Conservation (phyloP, 2,329 filamentous ascomycete species). For the Penicillium paneum region DNA sequence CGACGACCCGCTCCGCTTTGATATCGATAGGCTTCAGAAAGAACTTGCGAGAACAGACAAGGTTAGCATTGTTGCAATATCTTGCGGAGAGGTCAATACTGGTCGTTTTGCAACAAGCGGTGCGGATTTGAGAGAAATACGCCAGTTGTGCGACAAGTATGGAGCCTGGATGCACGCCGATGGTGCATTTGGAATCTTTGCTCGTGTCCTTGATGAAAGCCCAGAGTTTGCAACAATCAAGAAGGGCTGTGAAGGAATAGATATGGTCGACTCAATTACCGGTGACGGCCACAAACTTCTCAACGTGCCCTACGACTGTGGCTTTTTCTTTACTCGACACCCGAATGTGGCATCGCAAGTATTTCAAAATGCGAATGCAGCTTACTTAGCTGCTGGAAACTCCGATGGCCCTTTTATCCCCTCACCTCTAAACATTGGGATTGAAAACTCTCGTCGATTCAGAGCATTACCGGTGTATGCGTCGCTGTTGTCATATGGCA, state of each 20-base stretch:
- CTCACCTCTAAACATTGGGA: slow-evolving; percentile 80
- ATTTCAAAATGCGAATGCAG: slow-evolving; percentile 81
- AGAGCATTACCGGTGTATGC: slow-evolving; percentile 87
- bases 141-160: slow-evolving; percentile 68
- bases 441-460: slow-evolving; percentile 90
- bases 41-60: slow-evolving; percentile 54
- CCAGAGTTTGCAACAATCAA: slow-evolving; percentile 56
- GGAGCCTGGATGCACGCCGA: slow-evolving; percentile 87
- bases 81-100: slow-evolving; percentile 86
- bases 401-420: slow-evolving; percentile 52
- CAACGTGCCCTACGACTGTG: slow-evolving; percentile 91
- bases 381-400: slow-evolving; percentile 60
- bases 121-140: slow-evolving; percentile 60
- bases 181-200: slow-evolving; percentile 85
- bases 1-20: slow-evolving; percentile 63
- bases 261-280: slow-evolving; percentile 82
- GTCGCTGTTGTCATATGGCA: slow-evolving; percentile 71
- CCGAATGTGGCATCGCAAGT: slow-evolving; percentile 57
- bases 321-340: slow-evolving; percentile 77
- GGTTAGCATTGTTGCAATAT: slow-evolving; percentile 75
- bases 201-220: slow-evolving; percentile 58
- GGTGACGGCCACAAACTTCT: slow-evolving; percentile 88
- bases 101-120: slow-evolving; percentile 69
- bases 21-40: slow-evolving; percentile 62
- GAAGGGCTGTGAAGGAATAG: slow-evolving; percentile 59